phyloP scores from a whole-genome alignment of 1,139 yeast species.

The Suhomyces chickasaworum region DNA sequence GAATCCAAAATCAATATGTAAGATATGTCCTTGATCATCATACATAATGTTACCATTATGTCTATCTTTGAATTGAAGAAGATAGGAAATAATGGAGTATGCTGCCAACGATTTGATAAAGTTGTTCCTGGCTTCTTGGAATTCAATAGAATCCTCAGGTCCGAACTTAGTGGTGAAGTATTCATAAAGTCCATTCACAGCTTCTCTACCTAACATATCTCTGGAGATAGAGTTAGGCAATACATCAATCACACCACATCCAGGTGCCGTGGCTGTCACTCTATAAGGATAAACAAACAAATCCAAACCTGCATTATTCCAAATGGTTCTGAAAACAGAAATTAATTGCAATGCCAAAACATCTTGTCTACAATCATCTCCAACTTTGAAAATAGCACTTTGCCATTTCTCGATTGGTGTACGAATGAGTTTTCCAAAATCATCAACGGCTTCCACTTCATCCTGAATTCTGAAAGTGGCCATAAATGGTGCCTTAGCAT shows the following conservation, averaged over 20 bases:
- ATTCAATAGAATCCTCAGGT: conserved; percentile 85
- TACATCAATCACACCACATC: conserved; percentile 98
- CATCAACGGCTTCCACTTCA: conserved; percentile 48
- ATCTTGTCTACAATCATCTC: conserved; percentile 99
- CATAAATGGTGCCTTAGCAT: conserved; percentile 98
- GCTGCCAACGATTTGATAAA: conserved; percentile 95
- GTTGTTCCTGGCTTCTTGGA: conserved; percentile 88
- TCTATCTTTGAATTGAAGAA: conserved; percentile 94
- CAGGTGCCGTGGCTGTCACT: conserved; percentile 98
- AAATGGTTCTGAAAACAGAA: conserved; percentile 87
- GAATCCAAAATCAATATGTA: conserved; percentile 97
- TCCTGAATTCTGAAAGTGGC: conserved; percentile 87
- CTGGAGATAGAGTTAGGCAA: conserved; percentile 92
- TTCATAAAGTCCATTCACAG: conserved; percentile 94
- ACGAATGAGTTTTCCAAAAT: conserved; percentile 40
- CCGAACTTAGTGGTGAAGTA: conserved; percentile 93
- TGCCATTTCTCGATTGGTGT: conserved; percentile 68
- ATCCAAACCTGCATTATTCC: conserved; percentile 86
- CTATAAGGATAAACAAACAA: conserved; percentile 90
- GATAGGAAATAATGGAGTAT: conserved; percentile 87
- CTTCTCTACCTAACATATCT: conserved; percentile 98
- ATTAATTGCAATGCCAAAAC: conserved; percentile 90
- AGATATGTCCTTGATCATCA: conserved; percentile 89
- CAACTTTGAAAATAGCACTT: conserved; percentile 97
- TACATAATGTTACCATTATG: conserved; percentile 99